Evolutionary conservation across 495 filamentous ascomycete species (phyloP).

Genomic region (Trichoderma virens): DNA sequence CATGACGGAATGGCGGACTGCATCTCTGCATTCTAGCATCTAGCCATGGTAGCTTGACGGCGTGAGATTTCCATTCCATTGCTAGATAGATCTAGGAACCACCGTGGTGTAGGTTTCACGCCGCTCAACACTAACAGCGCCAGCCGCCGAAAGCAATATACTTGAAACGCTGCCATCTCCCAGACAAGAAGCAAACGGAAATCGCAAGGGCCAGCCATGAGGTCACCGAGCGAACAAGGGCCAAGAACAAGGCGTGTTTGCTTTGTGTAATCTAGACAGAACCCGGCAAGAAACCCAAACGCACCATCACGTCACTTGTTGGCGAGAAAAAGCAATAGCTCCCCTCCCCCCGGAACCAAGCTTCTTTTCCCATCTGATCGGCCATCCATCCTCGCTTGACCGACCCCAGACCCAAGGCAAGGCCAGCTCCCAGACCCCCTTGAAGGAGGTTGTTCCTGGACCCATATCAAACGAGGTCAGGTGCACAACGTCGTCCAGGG

Average conservation of each 20-base stretch:
- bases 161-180: not conserved
- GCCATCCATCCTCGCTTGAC: not conserved
- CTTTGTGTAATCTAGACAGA: no score
- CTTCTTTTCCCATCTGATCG: not conserved
- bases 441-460: constrained; percentile 7
- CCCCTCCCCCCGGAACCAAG: not conserved
- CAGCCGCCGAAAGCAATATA: not conserved
- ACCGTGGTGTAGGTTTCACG: not conserved
- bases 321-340: not conserved
- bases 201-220: not conserved
- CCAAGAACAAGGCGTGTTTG: not conserved
- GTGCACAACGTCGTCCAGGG: not conserved
- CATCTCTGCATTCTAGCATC: not conserved
- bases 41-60: not conserved
- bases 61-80: not conserved
- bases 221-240: not conserved
- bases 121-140: not conserved
- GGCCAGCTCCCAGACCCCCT: not conserved
- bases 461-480: constrained; percentile 9
- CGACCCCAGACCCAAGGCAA: not conserved
- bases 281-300: not conserved
- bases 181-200: no score
- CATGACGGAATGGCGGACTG: not conserved
- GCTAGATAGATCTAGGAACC: not conserved
- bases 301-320: constrained; percentile 1